phyloP scores from a whole-genome alignment of 352 stramenopile genomes.

The Halophytophthora batemanensis region DNA sequence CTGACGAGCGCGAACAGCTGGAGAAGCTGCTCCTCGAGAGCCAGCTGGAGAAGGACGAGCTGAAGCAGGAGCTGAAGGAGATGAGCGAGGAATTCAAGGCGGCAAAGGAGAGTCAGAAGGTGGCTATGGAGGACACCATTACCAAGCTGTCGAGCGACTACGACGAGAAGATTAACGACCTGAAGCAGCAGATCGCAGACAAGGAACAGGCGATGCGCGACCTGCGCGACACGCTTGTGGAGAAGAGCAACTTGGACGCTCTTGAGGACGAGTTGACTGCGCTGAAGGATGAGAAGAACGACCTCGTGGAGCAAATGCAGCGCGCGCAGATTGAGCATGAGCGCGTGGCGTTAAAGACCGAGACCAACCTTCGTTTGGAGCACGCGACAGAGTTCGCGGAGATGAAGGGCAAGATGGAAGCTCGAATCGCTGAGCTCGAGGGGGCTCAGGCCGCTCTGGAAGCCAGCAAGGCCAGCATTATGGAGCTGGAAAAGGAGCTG shows the following conservation, averaged over 20 bases:
- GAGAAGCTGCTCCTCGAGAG: slow-evolving; percentile 50
- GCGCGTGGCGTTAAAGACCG: slow-evolving; percentile 25
- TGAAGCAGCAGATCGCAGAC: slow-evolving; percentile 38
- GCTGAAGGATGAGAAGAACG: slow-evolving; percentile 49
- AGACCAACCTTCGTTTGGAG: slow-evolving; percentile 26
- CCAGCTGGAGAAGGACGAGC: slow-evolving; percentile 47
- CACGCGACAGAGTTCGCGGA: slow-evolving; percentile 38
- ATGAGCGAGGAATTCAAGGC: slow-evolving; percentile 37
- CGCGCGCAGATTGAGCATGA: slow-evolving; percentile 37
- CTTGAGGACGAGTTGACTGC: slow-evolving; percentile 38
- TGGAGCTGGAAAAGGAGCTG: slow-evolving; percentile 36
- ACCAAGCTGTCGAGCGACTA: slow-evolving; percentile 48
- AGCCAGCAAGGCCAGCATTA: slow-evolving; percentile 31
- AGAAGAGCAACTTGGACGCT: slow-evolving; percentile 44
- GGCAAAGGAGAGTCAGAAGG: slow-evolving; percentile 34
- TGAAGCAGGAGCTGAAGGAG: slow-evolving; percentile 50
- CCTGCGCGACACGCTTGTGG: slow-evolving; percentile 40
- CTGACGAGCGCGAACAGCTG: slow-evolving; percentile 38
- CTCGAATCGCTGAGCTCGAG: slow-evolving; percentile 41
- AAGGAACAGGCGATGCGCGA: slow-evolving; percentile 48
- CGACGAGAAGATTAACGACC: slow-evolving; percentile 35
- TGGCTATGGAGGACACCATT: slow-evolving; percentile 37
- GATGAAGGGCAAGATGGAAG: slow-evolving; percentile 40
- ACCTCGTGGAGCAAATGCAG: slow-evolving; percentile 43
- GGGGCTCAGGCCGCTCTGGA: slow-evolving; percentile 32